phyloP scores from a whole-genome alignment of 2,329 filamentous ascomycete genomes.

The Botrytis porri region DNA sequence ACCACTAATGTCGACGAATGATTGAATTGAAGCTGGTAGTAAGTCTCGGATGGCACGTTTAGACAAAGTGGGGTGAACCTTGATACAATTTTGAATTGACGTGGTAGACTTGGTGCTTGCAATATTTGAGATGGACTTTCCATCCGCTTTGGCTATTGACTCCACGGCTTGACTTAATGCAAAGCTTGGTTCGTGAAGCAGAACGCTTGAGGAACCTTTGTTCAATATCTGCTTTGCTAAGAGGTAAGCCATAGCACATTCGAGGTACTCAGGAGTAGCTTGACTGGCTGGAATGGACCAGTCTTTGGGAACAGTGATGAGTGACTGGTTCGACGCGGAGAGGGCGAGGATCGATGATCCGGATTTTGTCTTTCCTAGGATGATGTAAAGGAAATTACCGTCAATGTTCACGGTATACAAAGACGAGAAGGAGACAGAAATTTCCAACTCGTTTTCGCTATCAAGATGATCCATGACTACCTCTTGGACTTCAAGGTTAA shows the following conservation, averaged over 20 bases:
- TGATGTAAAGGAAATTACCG: background rate
- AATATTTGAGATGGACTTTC: background rate
- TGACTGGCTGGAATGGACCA: background rate
- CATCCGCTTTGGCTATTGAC: background rate
- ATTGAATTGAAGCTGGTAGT: background rate
- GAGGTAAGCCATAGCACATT: background rate
- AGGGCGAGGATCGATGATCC: slow-evolving; percentile 4
- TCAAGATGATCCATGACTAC: background rate
- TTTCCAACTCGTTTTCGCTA: slow-evolving; percentile 1
- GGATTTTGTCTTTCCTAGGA: background rate
- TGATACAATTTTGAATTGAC: background rate
- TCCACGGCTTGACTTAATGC: slow-evolving; percentile 3
- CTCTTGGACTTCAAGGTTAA: background rate
- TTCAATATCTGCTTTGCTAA: slow-evolving; percentile 11
- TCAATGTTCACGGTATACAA: background rate
- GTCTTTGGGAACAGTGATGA: background rate
- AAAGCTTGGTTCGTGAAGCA: slow-evolving; percentile 6
- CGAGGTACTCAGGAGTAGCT: background rate
- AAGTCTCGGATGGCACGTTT: slow-evolving; percentile 19
- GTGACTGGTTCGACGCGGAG: background rate
- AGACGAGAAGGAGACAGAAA: slow-evolving; percentile 3
- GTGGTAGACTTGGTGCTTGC: background rate
- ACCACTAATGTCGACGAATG: slow-evolving; percentile 11
- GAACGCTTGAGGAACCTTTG: background rate
- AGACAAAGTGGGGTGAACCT: slow-evolving; percentile 1